Conservation (phyloP, 2,329 filamentous ascomycete genomes). For the Xylariaceae sp. region DNA sequence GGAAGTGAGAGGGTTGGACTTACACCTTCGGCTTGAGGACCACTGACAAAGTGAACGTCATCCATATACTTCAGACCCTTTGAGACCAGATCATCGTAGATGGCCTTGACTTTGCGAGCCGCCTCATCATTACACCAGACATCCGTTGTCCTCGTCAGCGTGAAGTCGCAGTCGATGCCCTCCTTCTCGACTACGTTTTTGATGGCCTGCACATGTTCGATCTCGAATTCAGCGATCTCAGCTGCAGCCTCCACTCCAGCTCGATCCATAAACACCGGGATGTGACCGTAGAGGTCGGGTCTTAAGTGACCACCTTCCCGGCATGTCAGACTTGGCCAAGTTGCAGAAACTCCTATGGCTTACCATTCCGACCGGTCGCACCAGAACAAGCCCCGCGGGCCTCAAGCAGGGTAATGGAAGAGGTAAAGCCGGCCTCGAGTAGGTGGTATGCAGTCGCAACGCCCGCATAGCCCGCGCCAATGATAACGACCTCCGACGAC, state of each 20-base stretch:
- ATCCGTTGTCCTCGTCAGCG: constrained; percentile 33
- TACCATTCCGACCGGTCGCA: constrained; percentile 36
- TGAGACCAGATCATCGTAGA: neutral
- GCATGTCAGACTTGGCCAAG: neutral
- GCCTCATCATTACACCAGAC: constrained; percentile 18
- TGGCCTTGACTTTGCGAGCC: neutral
- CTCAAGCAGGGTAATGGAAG: constrained; percentile 35
- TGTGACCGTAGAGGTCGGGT: constrained; percentile 35
- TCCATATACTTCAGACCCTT: constrained; percentile 2
- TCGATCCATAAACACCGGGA: constrained; percentile 15
- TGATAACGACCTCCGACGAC: constrained; percentile 18
- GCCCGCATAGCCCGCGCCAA: constrained; percentile 21
- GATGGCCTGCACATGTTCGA: constrained; percentile 33
- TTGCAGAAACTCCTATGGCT: neutral
- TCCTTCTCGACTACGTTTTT: constrained; percentile 34
- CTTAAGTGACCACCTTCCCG: constrained; percentile 35
- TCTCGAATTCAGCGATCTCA: constrained; percentile 36
- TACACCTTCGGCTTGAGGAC: constrained; percentile 1
- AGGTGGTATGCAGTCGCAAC: constrained; percentile 20
- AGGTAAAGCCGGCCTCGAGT: constrained; percentile 17
- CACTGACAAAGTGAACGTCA: constrained; percentile 1
- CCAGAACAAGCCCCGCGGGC: constrained; percentile 37
- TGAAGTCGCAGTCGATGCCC: constrained; percentile 38
- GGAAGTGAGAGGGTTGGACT: neutral
- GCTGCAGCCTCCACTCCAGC: constrained; percentile 31